Evolutionary conservation across 2,329 filamentous ascomycete species (phyloP).

Genomic region (Nemania serpens): DNA sequence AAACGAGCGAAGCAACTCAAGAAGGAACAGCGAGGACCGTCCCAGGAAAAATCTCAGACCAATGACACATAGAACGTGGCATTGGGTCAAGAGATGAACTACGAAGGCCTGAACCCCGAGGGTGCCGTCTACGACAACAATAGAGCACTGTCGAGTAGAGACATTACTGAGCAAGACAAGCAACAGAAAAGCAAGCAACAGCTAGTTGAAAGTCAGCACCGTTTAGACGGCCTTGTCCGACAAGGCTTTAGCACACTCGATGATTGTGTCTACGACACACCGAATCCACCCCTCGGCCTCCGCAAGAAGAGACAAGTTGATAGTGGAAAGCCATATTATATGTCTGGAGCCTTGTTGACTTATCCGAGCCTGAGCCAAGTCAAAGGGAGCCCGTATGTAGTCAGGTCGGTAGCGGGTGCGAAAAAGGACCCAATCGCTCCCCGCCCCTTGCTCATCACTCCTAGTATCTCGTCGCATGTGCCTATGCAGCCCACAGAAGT

Average conservation of each 20-base stretch:
- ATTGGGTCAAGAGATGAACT: conserved; percentile 18
- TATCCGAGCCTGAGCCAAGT: neutral
- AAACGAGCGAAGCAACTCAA: neutral
- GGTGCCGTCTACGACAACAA: neutral
- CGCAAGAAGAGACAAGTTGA: neutral
- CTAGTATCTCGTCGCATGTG: neutral
- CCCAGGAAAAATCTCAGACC: conserved; percentile 12
- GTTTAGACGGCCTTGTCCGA: conserved; percentile 25
- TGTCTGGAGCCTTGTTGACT: conserved; percentile 27
- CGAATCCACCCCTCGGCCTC: neutral
- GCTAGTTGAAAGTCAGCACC: conserved; percentile 17
- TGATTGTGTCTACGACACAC: conserved; percentile 19
- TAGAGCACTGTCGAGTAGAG: neutral
- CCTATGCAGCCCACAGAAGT: neutral
- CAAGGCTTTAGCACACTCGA: conserved; percentile 24
- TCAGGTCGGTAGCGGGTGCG: neutral
- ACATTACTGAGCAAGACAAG: neutral
- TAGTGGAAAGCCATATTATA: conserved; percentile 5
- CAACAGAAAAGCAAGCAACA: neutral
- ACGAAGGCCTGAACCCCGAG: neutral
- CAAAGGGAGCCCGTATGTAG: neutral
- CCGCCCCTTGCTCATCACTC: neutral
- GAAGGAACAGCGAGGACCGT: neutral
- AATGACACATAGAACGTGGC: conserved; percentile 32
- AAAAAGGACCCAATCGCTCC: neutral